Percentiles rank a stretch among this genome's conserved stretches.
Evolutionary conservation across 805 yeast species (phyloP).

Genomic region (Starmerella ratchasimensis): DNA sequence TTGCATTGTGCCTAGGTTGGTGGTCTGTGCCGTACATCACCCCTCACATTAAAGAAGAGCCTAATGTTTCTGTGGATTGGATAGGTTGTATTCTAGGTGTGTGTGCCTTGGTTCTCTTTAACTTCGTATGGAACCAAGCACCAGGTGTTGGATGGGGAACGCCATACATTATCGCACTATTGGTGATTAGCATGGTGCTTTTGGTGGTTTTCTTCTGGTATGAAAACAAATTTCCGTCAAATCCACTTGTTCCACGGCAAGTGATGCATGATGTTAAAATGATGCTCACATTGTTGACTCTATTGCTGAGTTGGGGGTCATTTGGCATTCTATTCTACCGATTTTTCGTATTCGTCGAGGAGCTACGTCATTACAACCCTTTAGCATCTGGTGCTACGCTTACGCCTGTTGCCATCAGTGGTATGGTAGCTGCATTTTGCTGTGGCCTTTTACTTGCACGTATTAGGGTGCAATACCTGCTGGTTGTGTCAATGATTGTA

Average conservation of each 20-base stretch:
- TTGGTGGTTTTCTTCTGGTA: conserved; percentile 24
- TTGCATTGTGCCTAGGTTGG: conserved; percentile 10
- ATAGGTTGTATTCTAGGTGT: conserved; percentile 45
- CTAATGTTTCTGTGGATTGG: conserved; percentile 35
- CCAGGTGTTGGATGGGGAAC: conserved; percentile 55
- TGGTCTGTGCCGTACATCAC: conserved; percentile 15
- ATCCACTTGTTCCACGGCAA: conserved; percentile 37
- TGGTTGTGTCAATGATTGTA: conserved; percentile 39
- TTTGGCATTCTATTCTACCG: conserved; percentile 63
- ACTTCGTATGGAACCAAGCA: conserved; percentile 64
- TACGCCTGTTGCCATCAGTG: conserved; percentile 37
- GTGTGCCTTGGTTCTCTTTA: conserved; percentile 46
- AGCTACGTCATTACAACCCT: conserved; percentile 36
- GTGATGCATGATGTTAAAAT: conserved; percentile 28
- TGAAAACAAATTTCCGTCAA: conserved; percentile 43
- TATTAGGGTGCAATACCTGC: conserved; percentile 37
- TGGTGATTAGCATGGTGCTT: conserved; percentile 46
- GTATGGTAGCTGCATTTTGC: conserved; percentile 41
- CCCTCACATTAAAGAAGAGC: conserved; percentile 8
- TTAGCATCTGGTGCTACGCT: conserved; percentile 36
- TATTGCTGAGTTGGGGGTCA: conserved; percentile 65
- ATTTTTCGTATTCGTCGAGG: conserved; percentile 40
- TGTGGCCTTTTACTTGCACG: conserved; percentile 38
- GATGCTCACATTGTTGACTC: conserved; percentile 32
- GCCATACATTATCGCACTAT: conserved; percentile 42